These are phyloP conservation scores for Fusarium albidum DNA, from an alignment of 2,329 filamentous ascomycete genomes.

Conservation along the genomic window DNA sequence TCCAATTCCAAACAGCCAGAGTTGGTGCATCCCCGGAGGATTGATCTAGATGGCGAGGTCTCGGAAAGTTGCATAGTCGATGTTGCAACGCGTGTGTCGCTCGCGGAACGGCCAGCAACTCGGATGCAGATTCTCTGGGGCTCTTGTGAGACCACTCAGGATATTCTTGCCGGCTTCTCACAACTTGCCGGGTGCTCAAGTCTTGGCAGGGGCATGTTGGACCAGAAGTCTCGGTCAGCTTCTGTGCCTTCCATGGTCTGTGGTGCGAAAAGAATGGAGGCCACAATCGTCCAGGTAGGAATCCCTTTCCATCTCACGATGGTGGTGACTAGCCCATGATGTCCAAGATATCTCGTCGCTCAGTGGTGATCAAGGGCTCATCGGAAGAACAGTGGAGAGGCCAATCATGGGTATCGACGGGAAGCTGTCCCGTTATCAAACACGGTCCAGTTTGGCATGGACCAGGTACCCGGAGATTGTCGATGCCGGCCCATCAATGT, in stretches of 20 bases:
- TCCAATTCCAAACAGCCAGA: not conserved
- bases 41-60: conserved; percentile 29
- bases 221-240: not conserved
- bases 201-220: not conserved
- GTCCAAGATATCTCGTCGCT: too few species aligned
- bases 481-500: conserved; percentile 20
- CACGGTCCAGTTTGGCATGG: conserved; percentile 8
- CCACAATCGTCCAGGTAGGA: not conserved
- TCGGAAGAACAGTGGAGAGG: not conserved
- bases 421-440: conserved; percentile 13
- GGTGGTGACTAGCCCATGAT: too few species aligned
- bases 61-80: conserved; percentile 31
- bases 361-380: too few species aligned
- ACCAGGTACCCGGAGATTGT: conserved; percentile 18
- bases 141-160: conserved; percentile 14
- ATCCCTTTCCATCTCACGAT: too few species aligned
- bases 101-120: conserved; percentile 20
- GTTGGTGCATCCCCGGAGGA: conserved; percentile 33
- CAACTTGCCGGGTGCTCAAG: not conserved
- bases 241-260: not conserved
- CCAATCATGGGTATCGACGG: not conserved
- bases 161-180: conserved; percentile 1
- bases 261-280: not conserved
- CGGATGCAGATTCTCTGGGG: conserved; percentile 11
- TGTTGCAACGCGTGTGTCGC: conserved; percentile 21